Evolutionary conservation across 768 basidiomycete genomes (phyloP).

Genomic region (Boletus bicolor): DNA sequence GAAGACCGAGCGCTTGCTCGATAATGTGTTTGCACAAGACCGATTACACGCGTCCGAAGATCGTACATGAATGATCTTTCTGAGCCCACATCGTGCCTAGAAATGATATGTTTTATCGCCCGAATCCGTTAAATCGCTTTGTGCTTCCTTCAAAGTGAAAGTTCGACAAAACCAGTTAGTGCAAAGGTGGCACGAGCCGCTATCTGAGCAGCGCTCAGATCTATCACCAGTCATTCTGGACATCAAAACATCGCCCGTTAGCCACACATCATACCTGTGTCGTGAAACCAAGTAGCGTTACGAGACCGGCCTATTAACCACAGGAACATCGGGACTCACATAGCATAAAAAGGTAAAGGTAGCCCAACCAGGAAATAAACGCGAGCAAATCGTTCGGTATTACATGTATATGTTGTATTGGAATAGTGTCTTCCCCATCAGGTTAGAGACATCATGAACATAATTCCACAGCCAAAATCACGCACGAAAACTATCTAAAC

Average conservation of each 20-base stretch:
- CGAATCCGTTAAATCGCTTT: not conserved
- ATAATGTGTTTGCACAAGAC: not conserved
- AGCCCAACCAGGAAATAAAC: not conserved
- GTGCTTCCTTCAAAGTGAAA: not conserved
- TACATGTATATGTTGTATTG: not conserved
- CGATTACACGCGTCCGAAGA: not conserved
- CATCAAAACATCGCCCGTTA: not conserved
- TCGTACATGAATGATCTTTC: not conserved
- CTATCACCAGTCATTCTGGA: not conserved
- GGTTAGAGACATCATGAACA: not conserved
- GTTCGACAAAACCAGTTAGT: not conserved
- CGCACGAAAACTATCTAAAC: conserved; percentile 17
- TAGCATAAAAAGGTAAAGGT: not conserved
- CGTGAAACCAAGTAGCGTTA: not conserved
- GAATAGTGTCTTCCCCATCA: not conserved
- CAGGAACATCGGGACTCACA: not conserved
- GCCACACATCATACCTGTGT: not conserved
- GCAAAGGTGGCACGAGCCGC: not conserved
- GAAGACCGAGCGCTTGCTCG: not conserved
- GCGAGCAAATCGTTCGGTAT: not conserved
- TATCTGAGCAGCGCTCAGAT: not conserved
- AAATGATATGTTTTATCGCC: not conserved
- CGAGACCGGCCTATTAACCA: not conserved
- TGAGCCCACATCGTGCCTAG: not conserved
- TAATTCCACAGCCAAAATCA: not conserved